phyloP scores from a whole-genome alignment of 2,329 filamentous ascomycete genomes.

The Aspergillus latus region DNA sequence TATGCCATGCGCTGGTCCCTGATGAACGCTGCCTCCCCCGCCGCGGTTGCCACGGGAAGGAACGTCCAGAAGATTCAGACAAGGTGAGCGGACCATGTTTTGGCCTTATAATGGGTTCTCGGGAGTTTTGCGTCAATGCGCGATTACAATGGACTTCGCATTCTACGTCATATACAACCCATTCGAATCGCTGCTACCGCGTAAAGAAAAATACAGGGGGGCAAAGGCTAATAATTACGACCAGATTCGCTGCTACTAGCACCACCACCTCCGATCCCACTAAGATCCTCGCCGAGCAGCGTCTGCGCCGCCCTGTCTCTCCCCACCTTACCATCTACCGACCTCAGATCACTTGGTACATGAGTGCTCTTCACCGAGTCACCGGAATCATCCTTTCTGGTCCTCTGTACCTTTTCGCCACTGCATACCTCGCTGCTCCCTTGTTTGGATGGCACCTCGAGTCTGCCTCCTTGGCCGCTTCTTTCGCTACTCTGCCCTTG shows the following conservation, averaged over 20 bases:
- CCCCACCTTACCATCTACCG: conserved; percentile 87
- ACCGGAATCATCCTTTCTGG: conserved; percentile 74
- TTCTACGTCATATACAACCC: conserved; percentile 30
- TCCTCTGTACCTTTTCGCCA: conserved; percentile 74
- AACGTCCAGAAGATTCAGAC: conserved; percentile 36
- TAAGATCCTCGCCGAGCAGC: conserved; percentile 74
- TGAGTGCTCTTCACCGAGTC: conserved; percentile 74
- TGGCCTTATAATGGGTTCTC: neutral
- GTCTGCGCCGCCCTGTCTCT: conserved; percentile 74
- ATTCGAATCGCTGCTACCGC: neutral
- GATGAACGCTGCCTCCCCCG: conserved; percentile 45
- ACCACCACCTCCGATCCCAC: conserved; percentile 35
- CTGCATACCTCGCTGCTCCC: conserved; percentile 78
- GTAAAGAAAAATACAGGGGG: neutral
- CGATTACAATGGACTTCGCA: neutral
- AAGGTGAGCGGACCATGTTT: conserved; percentile 37
- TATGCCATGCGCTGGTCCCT: conserved; percentile 44
- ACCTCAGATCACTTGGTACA: conserved; percentile 81
- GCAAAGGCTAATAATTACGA: conserved; percentile 11
- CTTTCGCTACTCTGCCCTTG: conserved; percentile 62
- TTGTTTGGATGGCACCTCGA: conserved; percentile 70
- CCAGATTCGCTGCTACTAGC: conserved; percentile 33
- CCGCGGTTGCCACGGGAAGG: conserved; percentile 45
- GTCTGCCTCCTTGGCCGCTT: conserved; percentile 61
- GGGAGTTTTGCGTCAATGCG: neutral